Conservation (phyloP, 176 grass and related monocot species). For the Lolium perenne region DNA sequence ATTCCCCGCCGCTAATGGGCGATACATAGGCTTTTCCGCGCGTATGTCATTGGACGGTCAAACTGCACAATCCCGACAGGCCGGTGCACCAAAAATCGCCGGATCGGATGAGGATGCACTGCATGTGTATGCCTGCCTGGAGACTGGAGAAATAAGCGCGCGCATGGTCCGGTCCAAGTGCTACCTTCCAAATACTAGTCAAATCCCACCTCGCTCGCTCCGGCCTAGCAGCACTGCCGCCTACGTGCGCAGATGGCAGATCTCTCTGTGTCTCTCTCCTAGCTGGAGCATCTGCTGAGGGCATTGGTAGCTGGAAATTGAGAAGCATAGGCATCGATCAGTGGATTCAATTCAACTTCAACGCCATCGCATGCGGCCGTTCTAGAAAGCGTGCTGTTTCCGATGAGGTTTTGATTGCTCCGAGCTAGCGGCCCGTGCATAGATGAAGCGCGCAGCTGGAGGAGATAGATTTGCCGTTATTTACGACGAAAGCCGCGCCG, state of each 20-base stretch:
- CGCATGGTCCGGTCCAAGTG: conserved; percentile 40
- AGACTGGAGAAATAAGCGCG: conserved; percentile 26
- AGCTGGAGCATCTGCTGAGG: too few relatives aligned
- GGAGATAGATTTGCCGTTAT: conserved; percentile 42
- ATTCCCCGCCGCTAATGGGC: too few relatives aligned
- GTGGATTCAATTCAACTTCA: conserved; percentile 12
- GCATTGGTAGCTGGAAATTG: background rate
- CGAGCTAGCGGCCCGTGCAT: conserved; percentile 22
- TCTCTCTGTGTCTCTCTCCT: background rate
- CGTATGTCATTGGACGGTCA: conserved; percentile 36
- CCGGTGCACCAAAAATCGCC: conserved; percentile 19
- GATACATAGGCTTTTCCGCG: too few relatives aligned
- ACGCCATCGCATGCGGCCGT: conserved; percentile 32
- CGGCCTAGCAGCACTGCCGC: conserved; percentile 42
- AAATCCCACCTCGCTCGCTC: conserved; percentile 46
- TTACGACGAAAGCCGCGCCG: conserved; percentile 44
- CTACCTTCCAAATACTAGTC: conserved; percentile 54
- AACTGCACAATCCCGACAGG: conserved; percentile 33
- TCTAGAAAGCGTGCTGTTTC: conserved; percentile 47
- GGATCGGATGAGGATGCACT: background rate
- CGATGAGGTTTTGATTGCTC: background rate
- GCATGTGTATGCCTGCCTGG: background rate
- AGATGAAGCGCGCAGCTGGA: conserved; percentile 36
- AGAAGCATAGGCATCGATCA: conserved; percentile 1
- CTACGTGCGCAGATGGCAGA: background rate